These are phyloP conservation scores for Termitomyces sp. DNA, from an alignment of 768 basidiomycete genomes.

Conservation along the genomic window DNA sequence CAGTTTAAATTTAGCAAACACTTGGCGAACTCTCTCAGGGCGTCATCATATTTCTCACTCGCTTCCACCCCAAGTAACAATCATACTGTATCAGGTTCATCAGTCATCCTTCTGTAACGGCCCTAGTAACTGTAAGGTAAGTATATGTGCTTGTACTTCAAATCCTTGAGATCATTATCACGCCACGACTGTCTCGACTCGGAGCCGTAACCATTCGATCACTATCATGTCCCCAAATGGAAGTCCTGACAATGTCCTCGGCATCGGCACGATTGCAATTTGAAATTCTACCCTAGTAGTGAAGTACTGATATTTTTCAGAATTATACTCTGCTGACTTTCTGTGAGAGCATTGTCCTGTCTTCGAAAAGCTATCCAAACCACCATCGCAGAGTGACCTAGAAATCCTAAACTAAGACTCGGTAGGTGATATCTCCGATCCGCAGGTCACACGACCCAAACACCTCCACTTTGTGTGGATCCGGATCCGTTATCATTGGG, in stretches of 20 bases:
- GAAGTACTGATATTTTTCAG: too few species aligned
- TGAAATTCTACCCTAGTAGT: too few species aligned
- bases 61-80: not conserved
- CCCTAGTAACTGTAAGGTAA: not conserved
- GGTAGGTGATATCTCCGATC: too few species aligned
- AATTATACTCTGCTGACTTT: not conserved
- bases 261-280: not conserved
- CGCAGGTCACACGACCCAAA: too few species aligned
- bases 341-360: not conserved
- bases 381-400: not conserved
- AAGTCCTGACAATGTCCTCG: not conserved
- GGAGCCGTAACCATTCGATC: not conserved
- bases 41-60: not conserved
- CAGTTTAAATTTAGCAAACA: not conserved
- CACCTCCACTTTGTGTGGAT: too few species aligned
- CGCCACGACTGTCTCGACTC: not conserved
- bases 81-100: not conserved
- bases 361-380: too few species aligned
- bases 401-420: not conserved
- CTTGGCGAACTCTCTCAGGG: not conserved
- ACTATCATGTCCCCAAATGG: not conserved
- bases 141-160: too few species aligned
- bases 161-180: too few species aligned
- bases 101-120: not conserved
- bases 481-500: too few species aligned